These are phyloP conservation scores for Saxophila tyrrhenica DNA, from an alignment of 495 filamentous ascomycete genomes.

Conservation along the genomic window DNA sequence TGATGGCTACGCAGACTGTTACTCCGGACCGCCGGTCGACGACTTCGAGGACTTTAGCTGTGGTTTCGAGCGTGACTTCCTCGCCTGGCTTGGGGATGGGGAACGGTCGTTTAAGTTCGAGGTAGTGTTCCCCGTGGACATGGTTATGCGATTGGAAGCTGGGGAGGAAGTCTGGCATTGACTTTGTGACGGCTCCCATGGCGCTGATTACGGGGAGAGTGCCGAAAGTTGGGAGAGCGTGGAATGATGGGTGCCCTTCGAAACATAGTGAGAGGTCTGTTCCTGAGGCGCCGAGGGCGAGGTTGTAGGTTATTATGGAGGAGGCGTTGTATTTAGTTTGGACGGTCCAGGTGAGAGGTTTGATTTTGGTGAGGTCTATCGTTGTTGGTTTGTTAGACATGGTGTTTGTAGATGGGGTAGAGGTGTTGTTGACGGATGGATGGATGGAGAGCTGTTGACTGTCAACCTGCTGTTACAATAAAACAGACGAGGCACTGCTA, in stretches of 20 bases:
- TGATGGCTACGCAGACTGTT: constrained; percentile 5
- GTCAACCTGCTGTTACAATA: too few species aligned
- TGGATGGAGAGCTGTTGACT: too few species aligned
- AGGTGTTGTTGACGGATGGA: too few species aligned
- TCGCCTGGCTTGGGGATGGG: constrained; percentile 4
- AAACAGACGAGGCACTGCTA: too few species aligned
- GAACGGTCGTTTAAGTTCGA: not conserved
- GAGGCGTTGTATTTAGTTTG: constrained; percentile 4
- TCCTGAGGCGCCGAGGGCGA: constrained; percentile 12
- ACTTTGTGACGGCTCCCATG: not conserved
- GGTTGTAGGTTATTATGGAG: constrained; percentile 14
- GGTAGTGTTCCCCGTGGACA: constrained; percentile 16
- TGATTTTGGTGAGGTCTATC: constrained; percentile 7
- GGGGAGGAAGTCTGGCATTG: constrained; percentile 8
- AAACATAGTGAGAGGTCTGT: constrained; percentile 7
- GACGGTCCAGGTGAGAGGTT: constrained; percentile 1
- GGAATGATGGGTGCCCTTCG: constrained; percentile 12
- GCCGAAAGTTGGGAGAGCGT: constrained; percentile 15
- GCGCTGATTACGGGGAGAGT: not conserved
- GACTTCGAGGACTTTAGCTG: constrained; percentile 10
- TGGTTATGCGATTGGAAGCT: constrained; percentile 14
- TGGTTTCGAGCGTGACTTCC: constrained; percentile 5
- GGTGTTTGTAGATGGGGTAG: not conserved
- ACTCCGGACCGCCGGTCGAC: constrained; percentile 4
- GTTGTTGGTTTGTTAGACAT: constrained; percentile 1